These are phyloP conservation scores for Parmelia sp. DNA, from an alignment of 495 filamentous ascomycete species.

Conservation along the genomic window DNA sequence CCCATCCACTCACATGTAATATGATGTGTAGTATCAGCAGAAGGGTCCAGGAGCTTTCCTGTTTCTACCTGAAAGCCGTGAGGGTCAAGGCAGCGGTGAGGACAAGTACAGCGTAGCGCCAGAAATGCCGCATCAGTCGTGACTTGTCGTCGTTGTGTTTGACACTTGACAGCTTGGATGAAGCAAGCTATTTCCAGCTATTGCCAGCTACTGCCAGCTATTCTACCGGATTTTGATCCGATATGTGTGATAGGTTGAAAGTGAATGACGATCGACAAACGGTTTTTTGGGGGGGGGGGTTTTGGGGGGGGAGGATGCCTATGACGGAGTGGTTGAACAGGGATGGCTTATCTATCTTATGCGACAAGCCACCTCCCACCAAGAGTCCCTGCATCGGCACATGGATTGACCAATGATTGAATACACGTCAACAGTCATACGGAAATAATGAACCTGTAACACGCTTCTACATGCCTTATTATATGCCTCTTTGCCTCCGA, in stretches of 20 bases:
- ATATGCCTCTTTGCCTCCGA: background rate
- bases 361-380: constrained; percentile 9
- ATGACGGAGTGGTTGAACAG: background rate
- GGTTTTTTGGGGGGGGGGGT: background rate
- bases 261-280: background rate
- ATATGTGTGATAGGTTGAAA: background rate
- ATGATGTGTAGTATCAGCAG: background rate
- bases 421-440: no score
- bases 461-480: no score
- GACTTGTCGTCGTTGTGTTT: background rate
- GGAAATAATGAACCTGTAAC: no score
- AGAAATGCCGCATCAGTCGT: background rate
- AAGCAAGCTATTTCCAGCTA: no score
- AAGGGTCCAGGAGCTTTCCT: background rate
- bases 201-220: no score
- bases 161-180: background rate
- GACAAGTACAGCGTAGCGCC: background rate
- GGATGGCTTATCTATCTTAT: constrained; percentile 21
- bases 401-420: background rate
- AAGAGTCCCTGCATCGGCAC: constrained; percentile 19
- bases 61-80: background rate
- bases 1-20: background rate
- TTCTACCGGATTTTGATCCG: no score
- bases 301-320: no score
- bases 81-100: constrained; percentile 2